A percentile compares a stretch with the other conserved stretches of the same genome.
Evolutionary conservation across 169 alveolate genomes (phyloP).

Genomic region (Plasmodium cynomolgi): DNA sequence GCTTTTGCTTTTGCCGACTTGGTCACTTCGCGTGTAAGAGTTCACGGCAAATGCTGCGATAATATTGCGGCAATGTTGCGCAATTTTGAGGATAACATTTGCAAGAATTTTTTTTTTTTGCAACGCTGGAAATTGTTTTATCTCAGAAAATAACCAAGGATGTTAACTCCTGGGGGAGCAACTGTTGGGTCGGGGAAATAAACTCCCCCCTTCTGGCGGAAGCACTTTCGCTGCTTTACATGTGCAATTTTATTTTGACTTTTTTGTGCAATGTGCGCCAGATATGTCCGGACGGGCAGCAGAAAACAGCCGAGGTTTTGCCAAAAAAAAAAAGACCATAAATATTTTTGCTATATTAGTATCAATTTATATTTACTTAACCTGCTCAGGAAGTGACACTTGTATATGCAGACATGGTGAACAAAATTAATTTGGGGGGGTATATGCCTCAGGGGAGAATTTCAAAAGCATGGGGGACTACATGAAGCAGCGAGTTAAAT

Average conservation of each 20-base stretch:
- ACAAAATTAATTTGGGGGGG: background rate
- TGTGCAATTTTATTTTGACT: background rate
- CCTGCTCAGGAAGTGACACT: background rate
- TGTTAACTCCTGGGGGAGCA: background rate
- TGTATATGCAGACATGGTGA: background rate
- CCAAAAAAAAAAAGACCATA: constrained; percentile 1
- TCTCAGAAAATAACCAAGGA: background rate
- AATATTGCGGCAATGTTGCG: too few species aligned
- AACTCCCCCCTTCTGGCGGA: background rate
- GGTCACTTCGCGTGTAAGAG: background rate
- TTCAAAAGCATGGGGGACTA: background rate
- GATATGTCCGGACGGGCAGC: background rate
- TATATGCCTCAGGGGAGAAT: background rate
- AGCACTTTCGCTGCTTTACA: background rate
- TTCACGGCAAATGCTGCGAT: background rate
- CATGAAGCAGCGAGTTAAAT: background rate
- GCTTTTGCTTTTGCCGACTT: background rate
- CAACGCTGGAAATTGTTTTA: background rate
- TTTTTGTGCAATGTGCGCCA: background rate
- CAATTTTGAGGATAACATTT: background rate
- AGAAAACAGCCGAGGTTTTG: background rate
- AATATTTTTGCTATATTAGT: background rate
- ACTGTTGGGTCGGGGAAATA: background rate
- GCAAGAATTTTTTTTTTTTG: background rate
- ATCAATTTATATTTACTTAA: constrained; percentile 4